Evolutionary conservation across 225 moss, liverwort and hornwort species (phyloP).

Genomic region (Pseudoscleropodium purum): DNA sequence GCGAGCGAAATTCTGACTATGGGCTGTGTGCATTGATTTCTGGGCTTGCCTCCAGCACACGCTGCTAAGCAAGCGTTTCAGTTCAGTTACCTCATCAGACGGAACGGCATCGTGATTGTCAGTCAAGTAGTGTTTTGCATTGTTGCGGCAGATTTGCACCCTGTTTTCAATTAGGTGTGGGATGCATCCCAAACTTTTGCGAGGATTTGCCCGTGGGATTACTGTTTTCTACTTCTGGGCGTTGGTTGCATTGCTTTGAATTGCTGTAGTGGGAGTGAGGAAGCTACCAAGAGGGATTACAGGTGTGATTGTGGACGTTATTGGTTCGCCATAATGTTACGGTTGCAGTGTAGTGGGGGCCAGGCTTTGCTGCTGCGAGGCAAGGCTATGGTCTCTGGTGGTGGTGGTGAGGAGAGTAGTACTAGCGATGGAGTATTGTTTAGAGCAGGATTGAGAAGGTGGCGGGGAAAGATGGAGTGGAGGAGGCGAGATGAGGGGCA

Average conservation of each 20-base stretch:
- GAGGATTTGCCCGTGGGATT: not conserved
- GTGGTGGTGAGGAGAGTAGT: not conserved
- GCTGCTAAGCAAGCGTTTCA: not conserved
- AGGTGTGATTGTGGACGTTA: not conserved
- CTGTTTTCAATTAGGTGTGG: not conserved
- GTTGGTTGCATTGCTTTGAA: not conserved
- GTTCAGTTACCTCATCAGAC: not conserved
- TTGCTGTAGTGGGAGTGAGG: not conserved
- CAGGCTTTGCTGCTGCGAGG: slow-evolving; percentile 24
- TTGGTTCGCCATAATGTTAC: slow-evolving; percentile 7
- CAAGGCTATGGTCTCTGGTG: not conserved
- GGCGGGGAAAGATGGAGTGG: slow-evolving; percentile 40
- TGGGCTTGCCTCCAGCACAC: not conserved
- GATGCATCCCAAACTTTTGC: not conserved
- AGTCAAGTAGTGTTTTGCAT: not conserved
- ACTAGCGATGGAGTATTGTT: not conserved
- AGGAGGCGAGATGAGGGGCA: slow-evolving; percentile 10
- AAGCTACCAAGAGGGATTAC: not conserved
- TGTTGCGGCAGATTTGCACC: not conserved
- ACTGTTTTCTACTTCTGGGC: not conserved
- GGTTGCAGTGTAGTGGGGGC: slow-evolving; percentile 5
- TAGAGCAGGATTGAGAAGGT: slow-evolving; percentile 20
- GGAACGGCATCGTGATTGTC: not conserved
- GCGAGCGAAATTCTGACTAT: not conserved
- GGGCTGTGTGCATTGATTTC: not conserved